Base-by-base conservation (phyloP, 1,284 basidiomycete genomes). In the Somion occarium region DNA sequence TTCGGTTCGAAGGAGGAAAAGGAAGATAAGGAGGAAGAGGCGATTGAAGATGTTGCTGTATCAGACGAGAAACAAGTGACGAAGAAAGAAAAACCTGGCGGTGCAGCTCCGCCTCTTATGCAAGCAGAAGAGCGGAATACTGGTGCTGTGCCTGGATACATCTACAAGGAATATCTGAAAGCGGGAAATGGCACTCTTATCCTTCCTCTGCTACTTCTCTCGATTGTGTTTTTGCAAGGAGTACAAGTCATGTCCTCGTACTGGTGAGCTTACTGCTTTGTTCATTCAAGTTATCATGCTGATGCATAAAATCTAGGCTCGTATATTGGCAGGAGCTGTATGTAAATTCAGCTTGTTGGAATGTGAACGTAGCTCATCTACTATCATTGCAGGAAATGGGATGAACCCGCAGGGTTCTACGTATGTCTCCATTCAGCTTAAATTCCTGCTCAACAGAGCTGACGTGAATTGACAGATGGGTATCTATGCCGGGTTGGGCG, bases 271-370 rank as follows among this genome's bases (percentile, higher is more conserved):
- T 18, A 3, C 37, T 13, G 34, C 44, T 27, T 26, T 9, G 7
- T 2, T 44, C 1, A 9, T n/a, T 7, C 11, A 4, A 30, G 25
- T 44, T 37, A 18, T 51, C 19, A 18, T 44, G 23, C 34, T 53
- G 26, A 53, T 48, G 4, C 49, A 19, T 34, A 15, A 7, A 44
- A 37, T 26, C 23, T 26, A 82, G 80, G 83, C 73, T 88, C 39
- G 81, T 87, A 1, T 88, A 82, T 65, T 88, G 85, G 86, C 74
- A 86, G 62, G 80, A 85, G 61, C 58, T 59, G 75, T 79, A 61
- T 27, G 64, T 57, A 3, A 26, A 41, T 23, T 27, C 30, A 15
- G 34, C 44, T 41, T 30, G 27, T 30, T 19, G 4, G 9, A n/a
- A 9, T 19, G 38, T 38, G 25, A 41, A 46, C 56, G 20, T 48